These are phyloP conservation scores for Lactarius quietus DNA, from an alignment of 768 basidiomycete species.

Conservation along the genomic window DNA sequence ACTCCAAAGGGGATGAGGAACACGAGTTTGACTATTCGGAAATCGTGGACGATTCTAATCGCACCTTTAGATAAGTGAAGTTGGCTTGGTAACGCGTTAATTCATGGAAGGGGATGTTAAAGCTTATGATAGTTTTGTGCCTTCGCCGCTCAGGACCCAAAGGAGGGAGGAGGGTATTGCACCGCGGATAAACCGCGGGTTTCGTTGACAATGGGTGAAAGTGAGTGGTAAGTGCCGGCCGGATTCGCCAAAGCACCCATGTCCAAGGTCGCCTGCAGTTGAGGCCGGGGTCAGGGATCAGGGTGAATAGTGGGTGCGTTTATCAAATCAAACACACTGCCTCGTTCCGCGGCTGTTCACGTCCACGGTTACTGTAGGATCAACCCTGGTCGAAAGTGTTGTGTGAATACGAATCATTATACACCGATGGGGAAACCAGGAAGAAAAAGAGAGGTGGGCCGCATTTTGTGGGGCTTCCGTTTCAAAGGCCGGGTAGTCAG, in stretches of 20 bases:
- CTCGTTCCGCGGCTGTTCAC: constrained; percentile 12
- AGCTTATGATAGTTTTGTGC: not conserved
- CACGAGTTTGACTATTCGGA: not conserved
- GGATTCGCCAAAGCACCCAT: not conserved
- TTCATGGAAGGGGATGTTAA: not conserved
- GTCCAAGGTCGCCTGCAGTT: constrained; percentile 4
- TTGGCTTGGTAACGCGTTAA: constrained; percentile 11
- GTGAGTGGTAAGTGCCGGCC: not conserved
- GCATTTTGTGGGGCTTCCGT: not conserved
- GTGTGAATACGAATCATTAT: not conserved
- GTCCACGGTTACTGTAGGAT: not conserved
- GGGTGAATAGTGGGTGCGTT: not conserved
- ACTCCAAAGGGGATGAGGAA: not conserved
- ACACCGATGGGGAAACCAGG: constrained; percentile 6
- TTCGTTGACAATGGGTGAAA: not conserved
- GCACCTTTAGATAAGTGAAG: not conserved
- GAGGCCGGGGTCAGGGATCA: not conserved
- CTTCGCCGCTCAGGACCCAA: not conserved
- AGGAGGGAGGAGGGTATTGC: too few species aligned
- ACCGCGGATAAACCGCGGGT: constrained; percentile 8
- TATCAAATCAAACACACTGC: not conserved
- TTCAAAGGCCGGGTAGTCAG: not conserved
- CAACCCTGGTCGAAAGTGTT: not conserved
- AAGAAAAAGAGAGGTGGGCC: not conserved
- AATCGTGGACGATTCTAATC: not conserved